Evolutionary conservation across 2,329 filamentous ascomycete genomes (phyloP), one percentile per base, ranked within the genome.

Genomic region (Sarocladium kiliense): DNA sequence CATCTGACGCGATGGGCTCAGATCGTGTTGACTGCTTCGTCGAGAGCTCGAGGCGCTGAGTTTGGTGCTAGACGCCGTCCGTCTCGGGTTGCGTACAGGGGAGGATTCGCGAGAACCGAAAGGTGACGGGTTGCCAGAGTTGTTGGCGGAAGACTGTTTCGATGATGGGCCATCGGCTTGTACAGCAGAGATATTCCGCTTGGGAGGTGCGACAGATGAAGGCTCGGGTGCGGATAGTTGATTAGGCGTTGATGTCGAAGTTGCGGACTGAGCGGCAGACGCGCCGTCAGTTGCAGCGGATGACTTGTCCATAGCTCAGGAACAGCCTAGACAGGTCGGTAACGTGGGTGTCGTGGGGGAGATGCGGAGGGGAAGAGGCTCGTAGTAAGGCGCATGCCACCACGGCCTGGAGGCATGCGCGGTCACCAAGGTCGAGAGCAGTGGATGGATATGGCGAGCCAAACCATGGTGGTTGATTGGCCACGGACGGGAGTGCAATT

Each of bases 11-110:
- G 79, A 76, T 19, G 86, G 85, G 62, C 84, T 89, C 57, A 78
- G 73, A 55, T 89, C 86, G 58, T 84, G 78, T 54, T 74, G 66
- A 67, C 84, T 89, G 66, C 81, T 84, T 68, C 85, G 87, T 63
- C 85, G 82, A 57, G 86, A 84, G 62, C 80, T 76, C 53, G 75
- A 75, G 54, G 68, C 68, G 63, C 65, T 55, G 60, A 71, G 58
- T 68, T 67, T 59, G 62, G 62, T 66, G 53, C 65, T 65, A 5
- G 70, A 71, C 18, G 69, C 63, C 36, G 68, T 65, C 63, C 66
- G 71, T 61, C 63, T 66, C 36, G 62, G 62, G 27, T 73, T 71
- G 53, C 76, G 69, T 50, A 69, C 70, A 16, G 78, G 78, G 12
- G 78, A 81, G 18, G 74, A 66, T 55, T 81, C 78, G 62, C 78